Conservation (phyloP, 2,329 filamentous ascomycete species). For the Stylonectria norvegica region DNA sequence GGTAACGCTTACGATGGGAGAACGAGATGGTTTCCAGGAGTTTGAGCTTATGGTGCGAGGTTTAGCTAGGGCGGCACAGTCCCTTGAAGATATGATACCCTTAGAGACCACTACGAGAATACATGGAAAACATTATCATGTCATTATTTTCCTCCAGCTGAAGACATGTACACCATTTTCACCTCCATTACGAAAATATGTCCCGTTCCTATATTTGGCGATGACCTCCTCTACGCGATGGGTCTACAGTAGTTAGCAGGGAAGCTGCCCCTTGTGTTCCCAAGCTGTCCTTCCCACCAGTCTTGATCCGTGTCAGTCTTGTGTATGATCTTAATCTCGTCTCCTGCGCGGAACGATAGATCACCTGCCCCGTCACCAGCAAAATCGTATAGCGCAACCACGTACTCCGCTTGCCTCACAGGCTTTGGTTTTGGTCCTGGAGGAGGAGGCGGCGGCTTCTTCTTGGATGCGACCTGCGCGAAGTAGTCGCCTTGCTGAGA, state of each 20-base stretch:
- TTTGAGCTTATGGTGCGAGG: no score
- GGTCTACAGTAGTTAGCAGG: slow-evolving; percentile 14
- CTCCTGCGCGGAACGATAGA: slow-evolving; percentile 10
- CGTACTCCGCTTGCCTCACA: slow-evolving; percentile 5
- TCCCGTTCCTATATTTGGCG: no score
- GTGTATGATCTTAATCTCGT: slow-evolving; percentile 9
- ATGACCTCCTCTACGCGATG: no score
- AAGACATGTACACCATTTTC: no score
- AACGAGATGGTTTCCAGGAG: no score
- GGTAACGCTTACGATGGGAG: no score
- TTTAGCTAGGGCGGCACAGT: no score
- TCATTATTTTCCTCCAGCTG: no score
- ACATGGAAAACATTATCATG: neutral
- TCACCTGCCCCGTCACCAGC: slow-evolving; percentile 8
- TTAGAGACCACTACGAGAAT: slow-evolving; percentile 14
- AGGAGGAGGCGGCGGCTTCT: slow-evolving; percentile 12
- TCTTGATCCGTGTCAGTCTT: slow-evolving; percentile 11
- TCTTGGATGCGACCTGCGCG: slow-evolving; percentile 4
- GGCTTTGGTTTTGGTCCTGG: slow-evolving; percentile 10
- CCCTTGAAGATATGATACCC: slow-evolving; percentile 19
- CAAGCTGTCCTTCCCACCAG: slow-evolving; percentile 14
- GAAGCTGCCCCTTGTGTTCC: slow-evolving; percentile 7
- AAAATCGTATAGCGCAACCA: slow-evolving; percentile 13
- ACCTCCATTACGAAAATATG: no score
- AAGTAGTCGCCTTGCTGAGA: slow-evolving; percentile 7